Conservation (phyloP, 2,329 filamentous ascomycete species). For the Xylaria sp. region DNA sequence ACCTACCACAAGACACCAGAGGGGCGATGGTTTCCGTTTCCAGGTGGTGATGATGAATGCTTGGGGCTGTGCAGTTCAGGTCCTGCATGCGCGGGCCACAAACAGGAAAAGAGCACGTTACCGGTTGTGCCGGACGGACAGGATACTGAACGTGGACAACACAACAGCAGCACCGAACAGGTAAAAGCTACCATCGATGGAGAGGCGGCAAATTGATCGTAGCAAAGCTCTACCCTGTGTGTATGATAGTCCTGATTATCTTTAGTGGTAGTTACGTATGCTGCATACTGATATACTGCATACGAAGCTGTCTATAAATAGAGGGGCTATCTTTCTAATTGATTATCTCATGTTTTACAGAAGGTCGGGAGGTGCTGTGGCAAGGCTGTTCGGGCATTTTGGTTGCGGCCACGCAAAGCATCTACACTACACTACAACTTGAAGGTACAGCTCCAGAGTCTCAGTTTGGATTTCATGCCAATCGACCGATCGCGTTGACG, state of each 20-base stretch:
- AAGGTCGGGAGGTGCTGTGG: neutral
- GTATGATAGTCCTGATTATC: neutral
- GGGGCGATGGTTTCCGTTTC: constrained; percentile 31
- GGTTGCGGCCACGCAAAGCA: constrained; percentile 4
- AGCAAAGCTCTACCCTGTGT: neutral
- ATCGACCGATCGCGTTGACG: constrained; percentile 44
- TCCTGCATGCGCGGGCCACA: constrained; percentile 22
- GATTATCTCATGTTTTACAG: too few relatives aligned
- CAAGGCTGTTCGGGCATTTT: neutral
- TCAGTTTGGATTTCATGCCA: too few relatives aligned
- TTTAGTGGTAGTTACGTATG: neutral
- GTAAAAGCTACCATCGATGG: neutral
- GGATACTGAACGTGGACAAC: constrained; percentile 1
- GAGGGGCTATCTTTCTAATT: neutral
- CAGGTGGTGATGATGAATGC: constrained; percentile 37
- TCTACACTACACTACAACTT: too few relatives aligned
- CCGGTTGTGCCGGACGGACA: neutral
- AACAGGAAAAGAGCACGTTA: constrained; percentile 8
- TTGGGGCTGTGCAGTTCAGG: constrained; percentile 36
- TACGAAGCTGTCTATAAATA: neutral
- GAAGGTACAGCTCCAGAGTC: too few relatives aligned
- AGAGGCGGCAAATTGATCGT: neutral
- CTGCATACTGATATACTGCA: neutral
- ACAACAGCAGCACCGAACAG: neutral
- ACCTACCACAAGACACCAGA: neutral